phyloP scores from a whole-genome alignment of 768 basidiomycete genomes.

The Suillus subaureus region DNA sequence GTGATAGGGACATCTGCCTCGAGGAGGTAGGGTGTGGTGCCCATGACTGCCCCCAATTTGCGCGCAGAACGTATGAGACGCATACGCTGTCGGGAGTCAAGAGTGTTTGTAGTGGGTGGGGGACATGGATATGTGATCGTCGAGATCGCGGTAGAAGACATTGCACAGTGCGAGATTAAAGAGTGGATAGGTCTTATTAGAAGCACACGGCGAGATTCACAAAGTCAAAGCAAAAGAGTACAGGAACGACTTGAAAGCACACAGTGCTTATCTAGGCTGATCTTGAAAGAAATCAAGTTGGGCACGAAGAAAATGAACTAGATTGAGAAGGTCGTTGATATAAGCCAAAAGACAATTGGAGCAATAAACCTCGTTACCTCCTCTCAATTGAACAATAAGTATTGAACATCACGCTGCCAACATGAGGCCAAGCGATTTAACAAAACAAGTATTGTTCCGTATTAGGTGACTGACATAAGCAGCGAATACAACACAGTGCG shows the following conservation, averaged over 20 bases:
- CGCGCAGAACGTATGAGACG: constrained; percentile 41
- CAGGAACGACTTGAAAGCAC: constrained; percentile 14
- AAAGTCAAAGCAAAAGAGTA: constrained; percentile 7
- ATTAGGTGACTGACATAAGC: constrained; percentile 20
- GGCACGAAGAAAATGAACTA: neutral
- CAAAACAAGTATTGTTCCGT: constrained; percentile 16
- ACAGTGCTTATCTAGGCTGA: constrained; percentile 14
- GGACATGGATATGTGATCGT: constrained; percentile 21
- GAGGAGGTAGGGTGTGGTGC: constrained; percentile 38
- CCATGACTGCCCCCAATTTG: constrained; percentile 38
- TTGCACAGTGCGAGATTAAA: constrained; percentile 10
- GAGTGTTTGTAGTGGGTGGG: constrained; percentile 38
- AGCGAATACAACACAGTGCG: constrained; percentile 4
- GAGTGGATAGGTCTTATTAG: neutral
- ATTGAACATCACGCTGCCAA: neutral
- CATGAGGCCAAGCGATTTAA: neutral
- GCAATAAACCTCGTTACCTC: constrained; percentile 5
- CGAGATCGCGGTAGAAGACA: constrained; percentile 25
- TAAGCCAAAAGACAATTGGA: constrained; percentile 16
- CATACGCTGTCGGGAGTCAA: constrained; percentile 33
- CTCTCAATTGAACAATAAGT: constrained; percentile 12
- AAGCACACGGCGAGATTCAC: neutral
- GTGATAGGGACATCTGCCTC: constrained; percentile 27
- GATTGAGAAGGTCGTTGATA: constrained; percentile 11
- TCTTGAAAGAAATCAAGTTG: neutral